Conservation (phyloP, 805 yeast genomes). For the Saccharomycopsis sp. region DNA sequence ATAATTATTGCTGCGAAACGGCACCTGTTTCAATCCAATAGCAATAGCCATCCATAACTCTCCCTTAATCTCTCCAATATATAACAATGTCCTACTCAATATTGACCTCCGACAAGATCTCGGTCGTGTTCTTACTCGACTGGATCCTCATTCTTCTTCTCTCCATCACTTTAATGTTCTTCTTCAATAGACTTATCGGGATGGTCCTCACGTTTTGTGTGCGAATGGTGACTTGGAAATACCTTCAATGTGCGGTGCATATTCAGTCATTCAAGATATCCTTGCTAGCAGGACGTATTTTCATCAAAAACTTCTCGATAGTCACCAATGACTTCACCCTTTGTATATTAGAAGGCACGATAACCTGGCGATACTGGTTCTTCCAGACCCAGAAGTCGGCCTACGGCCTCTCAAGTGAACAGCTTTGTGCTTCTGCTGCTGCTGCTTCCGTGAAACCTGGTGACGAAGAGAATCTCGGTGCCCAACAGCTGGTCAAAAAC, state of each 20-base stretch:
- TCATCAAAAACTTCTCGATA: constrained; percentile 67
- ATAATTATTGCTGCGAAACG: too few species aligned
- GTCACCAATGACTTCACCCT: constrained; percentile 70
- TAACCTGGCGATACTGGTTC: constrained; percentile 94
- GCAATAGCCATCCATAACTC: too few species aligned
- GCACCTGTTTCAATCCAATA: too few species aligned
- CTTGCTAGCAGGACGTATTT: constrained; percentile 73
- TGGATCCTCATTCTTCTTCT: constrained; percentile 69
- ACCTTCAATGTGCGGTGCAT: constrained; percentile 49
- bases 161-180: constrained; percentile 60
- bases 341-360: constrained; percentile 59
- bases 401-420: constrained; percentile 21
- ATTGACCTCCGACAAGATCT: constrained; percentile 3
- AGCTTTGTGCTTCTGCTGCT: constrained; percentile 5
- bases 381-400: constrained; percentile 31
- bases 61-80: too few species aligned
- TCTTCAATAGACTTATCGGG: constrained; percentile 69
- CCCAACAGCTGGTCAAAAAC: constrained; percentile 31
- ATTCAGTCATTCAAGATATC: constrained; percentile 73
- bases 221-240: constrained; percentile 57
- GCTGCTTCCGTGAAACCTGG: constrained; percentile 19
- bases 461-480: constrained; percentile 1
- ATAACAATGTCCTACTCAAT: background rate
- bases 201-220: constrained; percentile 44
- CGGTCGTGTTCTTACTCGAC: constrained; percentile 63